A percentile compares a stretch with the other conserved stretches of the same genome.
Conservation (phyloP, 2,329 filamentous ascomycete species). For the Erysiphe pulchra region DNA sequence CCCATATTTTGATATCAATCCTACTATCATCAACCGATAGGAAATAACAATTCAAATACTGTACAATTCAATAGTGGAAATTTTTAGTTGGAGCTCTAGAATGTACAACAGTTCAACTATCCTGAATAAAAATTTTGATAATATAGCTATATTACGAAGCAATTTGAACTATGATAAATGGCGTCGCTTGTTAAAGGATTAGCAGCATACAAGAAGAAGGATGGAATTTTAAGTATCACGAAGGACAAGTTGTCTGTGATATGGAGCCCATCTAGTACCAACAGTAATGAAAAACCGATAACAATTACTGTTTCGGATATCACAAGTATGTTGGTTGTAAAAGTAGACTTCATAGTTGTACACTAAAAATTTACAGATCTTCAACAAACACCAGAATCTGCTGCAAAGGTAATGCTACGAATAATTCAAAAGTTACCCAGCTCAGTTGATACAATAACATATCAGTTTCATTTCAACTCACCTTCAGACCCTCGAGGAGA, state of each 20-base stretch:
- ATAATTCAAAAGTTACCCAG: slow-evolving; percentile 49
- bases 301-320: slow-evolving; percentile 51
- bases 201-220: slow-evolving; percentile 82
- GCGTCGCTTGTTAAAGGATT: slow-evolving; percentile 20
- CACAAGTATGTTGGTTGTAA: slow-evolving; percentile 34
- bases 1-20: too few species aligned
- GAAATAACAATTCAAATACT: too few species aligned
- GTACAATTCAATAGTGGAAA: too few species aligned
- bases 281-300: slow-evolving; percentile 34
- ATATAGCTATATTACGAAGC: too few species aligned
- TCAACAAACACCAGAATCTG: slow-evolving; percentile 77
- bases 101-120: too few species aligned
- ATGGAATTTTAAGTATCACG: slow-evolving; percentile 57
- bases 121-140: too few species aligned
- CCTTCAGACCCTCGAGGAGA: slow-evolving; percentile 49
- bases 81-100: too few species aligned
- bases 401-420: slow-evolving; percentile 78
- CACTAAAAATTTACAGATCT: slow-evolving; percentile 33
- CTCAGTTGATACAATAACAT: slow-evolving; percentile 34
- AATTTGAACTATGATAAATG: slow-evolving; percentile 1
- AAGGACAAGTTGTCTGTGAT: slow-evolving; percentile 47
- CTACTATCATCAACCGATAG: too few species aligned
- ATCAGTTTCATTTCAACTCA: slow-evolving; percentile 79
- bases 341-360: slow-evolving; percentile 1
- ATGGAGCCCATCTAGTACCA: slow-evolving; percentile 49